Percentiles rank a stretch among this genome's conserved stretches.
These are phyloP conservation scores for Solanum hybrid DNA, from an alignment of 305 asterid genomes.

Conservation along the genomic window DNA sequence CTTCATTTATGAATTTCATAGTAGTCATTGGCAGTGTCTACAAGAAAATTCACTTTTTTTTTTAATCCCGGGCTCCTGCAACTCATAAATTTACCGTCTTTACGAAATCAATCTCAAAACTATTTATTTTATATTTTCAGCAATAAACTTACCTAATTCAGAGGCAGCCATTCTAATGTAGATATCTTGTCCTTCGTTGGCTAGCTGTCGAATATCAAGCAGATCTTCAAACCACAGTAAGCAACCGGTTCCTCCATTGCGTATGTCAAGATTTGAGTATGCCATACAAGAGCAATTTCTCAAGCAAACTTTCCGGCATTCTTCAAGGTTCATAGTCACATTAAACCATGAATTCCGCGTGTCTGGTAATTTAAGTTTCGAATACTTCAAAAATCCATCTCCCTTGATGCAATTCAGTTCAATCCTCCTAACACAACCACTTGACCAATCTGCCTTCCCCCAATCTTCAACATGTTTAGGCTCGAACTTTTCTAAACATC, in stretches of 20 bases:
- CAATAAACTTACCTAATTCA: constrained; percentile 11
- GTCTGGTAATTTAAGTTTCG: constrained; percentile 19
- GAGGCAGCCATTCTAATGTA: constrained; percentile 22
- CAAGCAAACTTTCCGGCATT: constrained; percentile 10
- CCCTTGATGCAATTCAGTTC: constrained; percentile 13
- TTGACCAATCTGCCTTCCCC: constrained; percentile 8
- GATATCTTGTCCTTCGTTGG: constrained; percentile 12
- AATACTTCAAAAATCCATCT: constrained; percentile 13
- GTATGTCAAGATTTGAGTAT: constrained; percentile 13
- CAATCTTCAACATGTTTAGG: constrained; percentile 16
- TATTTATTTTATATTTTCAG: background rate
- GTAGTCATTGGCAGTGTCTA: background rate
- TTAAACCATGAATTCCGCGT: background rate
- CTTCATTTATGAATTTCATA: background rate
- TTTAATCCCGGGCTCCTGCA: background rate
- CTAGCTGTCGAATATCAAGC: constrained; percentile 10
- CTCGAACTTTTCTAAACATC: constrained; percentile 15
- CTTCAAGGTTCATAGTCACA: constrained; percentile 8
- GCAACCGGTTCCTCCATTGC: constrained; percentile 22
- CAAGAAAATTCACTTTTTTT: background rate
- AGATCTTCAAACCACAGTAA: constrained; percentile 21
- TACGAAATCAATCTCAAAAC: background rate
- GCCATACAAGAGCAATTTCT: constrained; percentile 21
- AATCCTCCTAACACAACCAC: constrained; percentile 13
- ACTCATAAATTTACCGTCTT: background rate